Evolutionary conservation across 495 filamentous ascomycete genomes (phyloP).

Genomic region (Tuber aestivum): DNA sequence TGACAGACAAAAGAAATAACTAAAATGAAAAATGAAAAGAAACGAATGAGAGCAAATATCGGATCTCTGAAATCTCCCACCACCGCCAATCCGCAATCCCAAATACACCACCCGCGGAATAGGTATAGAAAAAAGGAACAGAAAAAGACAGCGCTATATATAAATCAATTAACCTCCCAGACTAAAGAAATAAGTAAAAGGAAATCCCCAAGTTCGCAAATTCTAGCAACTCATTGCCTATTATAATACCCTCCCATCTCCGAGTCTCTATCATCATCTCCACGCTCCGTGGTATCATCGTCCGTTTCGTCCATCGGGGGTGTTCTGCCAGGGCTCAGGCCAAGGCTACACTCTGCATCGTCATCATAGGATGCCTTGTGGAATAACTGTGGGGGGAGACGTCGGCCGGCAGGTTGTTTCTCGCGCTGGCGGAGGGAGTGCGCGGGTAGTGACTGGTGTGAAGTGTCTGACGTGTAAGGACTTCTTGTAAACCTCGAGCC

Average conservation of each 20-base stretch:
- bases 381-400: constrained; percentile 20
- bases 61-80: not conserved
- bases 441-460: constrained; percentile 2
- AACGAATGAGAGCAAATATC: not conserved
- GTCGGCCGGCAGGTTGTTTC: not conserved
- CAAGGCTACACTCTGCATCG: constrained; percentile 29
- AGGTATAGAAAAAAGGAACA: not conserved
- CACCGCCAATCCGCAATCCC: not conserved
- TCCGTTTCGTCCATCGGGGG: constrained; percentile 31
- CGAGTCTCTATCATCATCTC: constrained; percentile 33
- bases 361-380: constrained; percentile 33
- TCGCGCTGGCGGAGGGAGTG: constrained; percentile 4
- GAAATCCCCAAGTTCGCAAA: not conserved
- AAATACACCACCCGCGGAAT: not conserved
- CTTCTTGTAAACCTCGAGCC: constrained; percentile 32
- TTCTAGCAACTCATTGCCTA: not conserved
- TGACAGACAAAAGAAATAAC: not conserved
- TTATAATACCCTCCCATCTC: not conserved
- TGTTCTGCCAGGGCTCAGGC: constrained; percentile 12
- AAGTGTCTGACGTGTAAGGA: not conserved
- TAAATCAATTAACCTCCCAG: not conserved
- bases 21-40: not conserved
- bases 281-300: constrained; percentile 33
- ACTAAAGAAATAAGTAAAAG: not conserved
- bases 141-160: not conserved